These are phyloP conservation scores for Diutina sp. DNA, from an alignment of 1,139 yeast species.

Conservation along the genomic window DNA sequence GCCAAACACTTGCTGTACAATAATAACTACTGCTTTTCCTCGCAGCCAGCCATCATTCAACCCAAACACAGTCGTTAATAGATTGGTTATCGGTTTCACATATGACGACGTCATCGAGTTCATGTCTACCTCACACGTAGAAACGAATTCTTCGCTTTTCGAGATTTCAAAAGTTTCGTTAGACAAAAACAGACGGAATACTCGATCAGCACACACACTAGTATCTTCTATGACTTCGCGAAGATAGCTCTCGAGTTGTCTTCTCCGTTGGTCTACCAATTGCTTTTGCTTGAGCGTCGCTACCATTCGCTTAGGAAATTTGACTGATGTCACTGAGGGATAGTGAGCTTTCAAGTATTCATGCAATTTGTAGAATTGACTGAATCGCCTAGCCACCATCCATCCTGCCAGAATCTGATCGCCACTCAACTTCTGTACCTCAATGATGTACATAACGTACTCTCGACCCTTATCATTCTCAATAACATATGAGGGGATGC, in stretches of 20 bases:
- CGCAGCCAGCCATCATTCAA: constrained; percentile 66
- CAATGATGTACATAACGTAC: constrained; percentile 61
- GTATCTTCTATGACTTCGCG: constrained; percentile 44
- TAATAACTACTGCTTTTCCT: constrained; percentile 71
- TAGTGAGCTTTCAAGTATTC: constrained; percentile 47
- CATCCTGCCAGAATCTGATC: constrained; percentile 57
- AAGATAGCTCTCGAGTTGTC: constrained; percentile 50
- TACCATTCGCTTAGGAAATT: constrained; percentile 54
- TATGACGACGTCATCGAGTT: constrained; percentile 20
- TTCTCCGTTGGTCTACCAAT: constrained; percentile 52
- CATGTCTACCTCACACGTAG: neutral
- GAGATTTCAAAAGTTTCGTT: constrained; percentile 45
- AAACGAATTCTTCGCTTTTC: neutral
- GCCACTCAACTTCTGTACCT: constrained; percentile 45
- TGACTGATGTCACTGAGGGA: constrained; percentile 34
- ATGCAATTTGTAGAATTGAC: constrained; percentile 68
- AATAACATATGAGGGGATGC: constrained; percentile 54
- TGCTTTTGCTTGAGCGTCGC: constrained; percentile 52
- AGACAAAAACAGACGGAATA: constrained; percentile 67
- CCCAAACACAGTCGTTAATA: constrained; percentile 59
- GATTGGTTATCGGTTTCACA: constrained; percentile 74
- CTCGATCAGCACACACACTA: constrained; percentile 59
- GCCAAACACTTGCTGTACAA: constrained; percentile 77
- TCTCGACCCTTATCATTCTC: constrained; percentile 46
- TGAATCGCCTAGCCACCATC: constrained; percentile 81